phyloP scores from a whole-genome alignment of 768 basidiomycete genomes.

The Hericium erinaceus region DNA sequence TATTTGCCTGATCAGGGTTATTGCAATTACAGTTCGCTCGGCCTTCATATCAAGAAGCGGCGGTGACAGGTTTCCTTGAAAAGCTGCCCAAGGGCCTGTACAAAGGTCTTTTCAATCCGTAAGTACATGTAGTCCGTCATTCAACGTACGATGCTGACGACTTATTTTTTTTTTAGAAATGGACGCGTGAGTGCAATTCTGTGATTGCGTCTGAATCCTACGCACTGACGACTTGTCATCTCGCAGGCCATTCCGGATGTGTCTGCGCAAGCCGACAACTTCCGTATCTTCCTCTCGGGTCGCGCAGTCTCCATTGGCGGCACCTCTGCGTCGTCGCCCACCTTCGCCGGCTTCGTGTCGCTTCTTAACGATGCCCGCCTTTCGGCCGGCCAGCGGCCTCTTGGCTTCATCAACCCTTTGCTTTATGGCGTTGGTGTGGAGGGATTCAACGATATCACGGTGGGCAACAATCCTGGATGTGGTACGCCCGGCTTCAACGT shows the following conservation, averaged over 20 bases:
- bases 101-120: constrained; percentile 47
- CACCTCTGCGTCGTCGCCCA: constrained; percentile 51
- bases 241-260: constrained; percentile 52
- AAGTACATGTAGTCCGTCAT: constrained; percentile 27
- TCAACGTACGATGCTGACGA: constrained; percentile 13
- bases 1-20: too few relatives aligned
- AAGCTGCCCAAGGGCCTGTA: constrained; percentile 37
- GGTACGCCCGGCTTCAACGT: constrained; percentile 62
- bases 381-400: constrained; percentile 27
- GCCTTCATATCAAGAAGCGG: constrained; percentile 42
- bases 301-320: constrained; percentile 30
- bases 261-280: constrained; percentile 39
- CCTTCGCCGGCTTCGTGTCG: constrained; percentile 41
- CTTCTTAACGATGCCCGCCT: constrained; percentile 48
- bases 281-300: constrained; percentile 35
- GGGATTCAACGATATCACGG: constrained; percentile 50
- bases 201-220: background rate
- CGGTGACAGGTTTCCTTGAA: constrained; percentile 33
- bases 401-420: constrained; percentile 65
- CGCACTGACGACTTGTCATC: background rate
- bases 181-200: constrained; percentile 36
- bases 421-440: constrained; percentile 34
- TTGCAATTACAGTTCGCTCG: constrained; percentile 38
- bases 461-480: constrained; percentile 49
- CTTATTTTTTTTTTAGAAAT: background rate